A percentile compares a stretch with the other conserved stretches of the same genome.
phyloP scores from a whole-genome alignment of 768 basidiomycete genomes.

The Podaxis sp. region DNA sequence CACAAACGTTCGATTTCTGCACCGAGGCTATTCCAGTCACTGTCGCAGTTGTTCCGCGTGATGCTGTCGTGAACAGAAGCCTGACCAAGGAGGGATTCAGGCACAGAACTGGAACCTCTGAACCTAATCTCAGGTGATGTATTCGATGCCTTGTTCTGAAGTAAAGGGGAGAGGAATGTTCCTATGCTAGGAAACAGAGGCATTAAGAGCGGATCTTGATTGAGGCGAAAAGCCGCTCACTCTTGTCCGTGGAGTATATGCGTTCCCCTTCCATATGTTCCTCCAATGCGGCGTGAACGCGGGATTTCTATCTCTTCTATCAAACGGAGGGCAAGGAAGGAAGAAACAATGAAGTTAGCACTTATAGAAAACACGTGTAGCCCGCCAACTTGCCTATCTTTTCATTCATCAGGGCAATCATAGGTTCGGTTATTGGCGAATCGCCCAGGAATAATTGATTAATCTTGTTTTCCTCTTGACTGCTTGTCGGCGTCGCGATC shows the following conservation, averaged over 20 bases:
- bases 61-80: neutral
- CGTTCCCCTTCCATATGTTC: conserved; percentile 23
- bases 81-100: conserved; percentile 15
- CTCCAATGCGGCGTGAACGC: conserved; percentile 46
- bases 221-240: conserved; percentile 16
- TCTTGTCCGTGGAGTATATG: conserved; percentile 29
- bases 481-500: conserved; percentile 27
- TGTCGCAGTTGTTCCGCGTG: conserved; percentile 4
- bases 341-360: neutral
- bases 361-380: neutral
- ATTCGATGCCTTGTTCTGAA: conserved; percentile 14
- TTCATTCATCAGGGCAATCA: conserved; percentile 34
- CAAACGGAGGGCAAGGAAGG: neutral
- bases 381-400: conserved; percentile 46
- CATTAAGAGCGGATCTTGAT: neutral
- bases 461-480: conserved; percentile 43
- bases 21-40: conserved; percentile 24
- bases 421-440: conserved; percentile 45
- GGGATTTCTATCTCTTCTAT: conserved; percentile 56
- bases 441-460: conserved; percentile 53
- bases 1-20: conserved; percentile 31
- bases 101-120: neutral
- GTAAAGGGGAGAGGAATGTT: conserved; percentile 35
- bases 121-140: neutral
- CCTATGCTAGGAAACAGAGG: conserved; percentile 28